Percentiles rank a stretch among this genome's conserved stretches.
Conservation (phyloP, 2,329 filamentous ascomycete species). For the Ceratocystis alfenasii region DNA sequence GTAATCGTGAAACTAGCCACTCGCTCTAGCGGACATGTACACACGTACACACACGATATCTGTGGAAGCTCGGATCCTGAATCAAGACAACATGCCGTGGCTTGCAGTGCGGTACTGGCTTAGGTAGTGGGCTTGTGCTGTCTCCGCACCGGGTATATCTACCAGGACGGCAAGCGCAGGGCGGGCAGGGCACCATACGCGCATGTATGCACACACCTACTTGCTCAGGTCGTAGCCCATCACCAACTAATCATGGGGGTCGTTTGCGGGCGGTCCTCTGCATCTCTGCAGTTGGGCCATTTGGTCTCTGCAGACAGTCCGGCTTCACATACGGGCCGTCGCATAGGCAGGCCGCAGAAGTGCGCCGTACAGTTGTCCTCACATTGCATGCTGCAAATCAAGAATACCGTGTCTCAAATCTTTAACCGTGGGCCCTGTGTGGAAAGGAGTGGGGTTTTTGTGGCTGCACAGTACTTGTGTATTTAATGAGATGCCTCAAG, state of each 20-base stretch:
- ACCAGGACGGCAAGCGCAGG: no score
- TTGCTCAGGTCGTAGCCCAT: not conserved
- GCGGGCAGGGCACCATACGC: not conserved
- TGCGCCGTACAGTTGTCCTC: conserved; percentile 2
- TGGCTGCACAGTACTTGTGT: not conserved
- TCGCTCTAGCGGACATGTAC: not conserved
- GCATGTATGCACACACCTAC: not conserved
- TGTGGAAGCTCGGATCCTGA: not conserved
- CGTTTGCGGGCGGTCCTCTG: not conserved
- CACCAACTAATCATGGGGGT: not conserved
- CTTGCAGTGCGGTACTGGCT: not conserved
- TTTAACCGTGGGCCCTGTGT: no score
- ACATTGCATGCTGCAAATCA: conserved; percentile 3
- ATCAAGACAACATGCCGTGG: not conserved
- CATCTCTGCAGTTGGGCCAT: not conserved
- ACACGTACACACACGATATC: not conserved
- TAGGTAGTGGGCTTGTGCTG: not conserved
- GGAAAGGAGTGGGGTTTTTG: not conserved
- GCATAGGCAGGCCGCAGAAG: not conserved
- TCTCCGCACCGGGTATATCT: not conserved
- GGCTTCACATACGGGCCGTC: not conserved
- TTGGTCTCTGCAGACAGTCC: not conserved
- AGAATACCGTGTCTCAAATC: not conserved
- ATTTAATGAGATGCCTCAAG: not conserved
- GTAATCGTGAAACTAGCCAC: not conserved